phyloP scores from a whole-genome alignment of 2,329 filamentous ascomycete genomes.

The Cladosporium colombiae region DNA sequence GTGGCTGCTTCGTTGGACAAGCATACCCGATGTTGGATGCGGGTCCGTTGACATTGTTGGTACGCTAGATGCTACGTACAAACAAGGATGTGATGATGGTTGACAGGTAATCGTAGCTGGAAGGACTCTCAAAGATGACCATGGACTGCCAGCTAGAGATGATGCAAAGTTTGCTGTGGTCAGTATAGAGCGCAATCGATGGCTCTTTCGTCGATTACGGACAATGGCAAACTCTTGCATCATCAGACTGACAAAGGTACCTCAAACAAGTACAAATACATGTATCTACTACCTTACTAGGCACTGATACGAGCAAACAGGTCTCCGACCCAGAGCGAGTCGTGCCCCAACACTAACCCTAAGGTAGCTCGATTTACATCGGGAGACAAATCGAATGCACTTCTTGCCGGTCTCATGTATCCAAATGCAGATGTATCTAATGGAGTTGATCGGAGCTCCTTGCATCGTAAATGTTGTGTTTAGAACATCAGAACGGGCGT shows the following conservation, averaged over 20 bases:
- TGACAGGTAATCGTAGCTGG: neutral
- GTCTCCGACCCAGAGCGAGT: neutral
- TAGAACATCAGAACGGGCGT: neutral
- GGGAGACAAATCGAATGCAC: neutral
- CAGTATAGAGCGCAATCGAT: neutral
- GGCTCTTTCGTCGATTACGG: neutral
- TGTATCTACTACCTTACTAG: neutral
- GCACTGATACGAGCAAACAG: neutral
- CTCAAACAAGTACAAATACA: neutral
- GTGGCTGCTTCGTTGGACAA: too few species aligned
- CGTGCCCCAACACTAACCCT: neutral
- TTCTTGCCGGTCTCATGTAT: neutral
- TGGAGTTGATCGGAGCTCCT: neutral
- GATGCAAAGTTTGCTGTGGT: neutral
- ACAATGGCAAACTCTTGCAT: neutral
- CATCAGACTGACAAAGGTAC: rapidly evolving
- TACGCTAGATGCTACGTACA: neutral
- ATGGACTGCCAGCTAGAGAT: too few species aligned
- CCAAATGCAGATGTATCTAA: neutral
- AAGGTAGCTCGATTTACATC: neutral
- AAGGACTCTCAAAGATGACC: too few species aligned
- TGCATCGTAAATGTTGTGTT: neutral
- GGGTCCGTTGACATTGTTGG: too few species aligned
- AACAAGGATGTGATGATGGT: too few species aligned
- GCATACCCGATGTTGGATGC: too few species aligned